Percentiles rank a stretch among this genome's conserved stretches.
phyloP scores from a whole-genome alignment of 2,329 filamentous ascomycete species.

The Penicillium sp. region DNA sequence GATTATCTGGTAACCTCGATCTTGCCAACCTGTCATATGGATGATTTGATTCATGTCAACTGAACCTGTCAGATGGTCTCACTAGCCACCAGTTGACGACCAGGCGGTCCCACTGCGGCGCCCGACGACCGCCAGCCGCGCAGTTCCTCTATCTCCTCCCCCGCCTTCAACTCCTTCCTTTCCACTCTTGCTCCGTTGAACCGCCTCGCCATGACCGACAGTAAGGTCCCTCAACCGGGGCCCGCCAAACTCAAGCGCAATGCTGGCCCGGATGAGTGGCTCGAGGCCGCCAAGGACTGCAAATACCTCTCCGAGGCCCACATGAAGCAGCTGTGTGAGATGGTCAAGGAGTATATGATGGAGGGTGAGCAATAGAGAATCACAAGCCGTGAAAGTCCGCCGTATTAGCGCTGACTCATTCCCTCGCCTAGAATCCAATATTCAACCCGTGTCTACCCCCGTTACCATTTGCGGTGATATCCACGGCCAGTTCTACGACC shows the following conservation, averaged over 20 bases:
- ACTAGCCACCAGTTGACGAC: neutral
- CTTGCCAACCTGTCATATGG: neutral
- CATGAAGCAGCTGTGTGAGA: constrained; percentile 99
- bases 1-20: neutral
- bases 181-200: constrained; percentile 8
- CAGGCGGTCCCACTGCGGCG: constrained; percentile 9
- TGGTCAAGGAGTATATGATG: constrained; percentile 98
- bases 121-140: constrained; percentile 20
- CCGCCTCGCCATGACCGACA: constrained; percentile 45
- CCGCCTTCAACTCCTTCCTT: constrained; percentile 19
- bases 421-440: constrained; percentile 78
- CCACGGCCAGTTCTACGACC: constrained; percentile 97
- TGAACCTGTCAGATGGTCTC: neutral
- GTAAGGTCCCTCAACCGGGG: constrained; percentile 81
- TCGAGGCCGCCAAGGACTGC: constrained; percentile 94
- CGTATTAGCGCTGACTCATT: neutral
- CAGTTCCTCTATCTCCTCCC: constrained; percentile 23
- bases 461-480: constrained; percentile 98
- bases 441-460: constrained; percentile 94
- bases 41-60: neutral
- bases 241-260: constrained; percentile 82
- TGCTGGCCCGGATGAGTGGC: constrained; percentile 91
- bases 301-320: constrained; percentile 93
- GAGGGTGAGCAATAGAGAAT: constrained; percentile 64
- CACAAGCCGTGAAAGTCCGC: no score